phyloP scores from a whole-genome alignment of 352 stramenopile species.

The Globisporangium polare region DNA sequence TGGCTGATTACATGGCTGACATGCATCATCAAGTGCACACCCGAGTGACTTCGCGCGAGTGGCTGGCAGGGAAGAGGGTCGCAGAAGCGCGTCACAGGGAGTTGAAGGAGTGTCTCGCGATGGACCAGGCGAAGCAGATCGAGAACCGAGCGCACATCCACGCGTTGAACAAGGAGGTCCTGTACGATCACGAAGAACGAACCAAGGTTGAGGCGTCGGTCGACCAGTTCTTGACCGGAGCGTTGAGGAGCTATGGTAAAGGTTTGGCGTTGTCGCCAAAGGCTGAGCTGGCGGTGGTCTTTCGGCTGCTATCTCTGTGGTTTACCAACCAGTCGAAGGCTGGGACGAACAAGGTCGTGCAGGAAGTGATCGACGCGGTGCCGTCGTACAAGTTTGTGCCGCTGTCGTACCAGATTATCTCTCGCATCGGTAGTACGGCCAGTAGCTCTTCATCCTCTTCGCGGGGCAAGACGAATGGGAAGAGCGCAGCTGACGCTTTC shows the following conservation, averaged over 20 bases:
- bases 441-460: not conserved
- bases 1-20: slow-evolving; percentile 90
- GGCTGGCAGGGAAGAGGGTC: slow-evolving; percentile 79
- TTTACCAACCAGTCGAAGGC: slow-evolving; percentile 86
- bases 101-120: slow-evolving; percentile 54
- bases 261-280: slow-evolving; percentile 48
- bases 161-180: slow-evolving; percentile 80
- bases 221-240: slow-evolving; percentile 82
- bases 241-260: slow-evolving; percentile 86
- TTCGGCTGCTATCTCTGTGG: slow-evolving; percentile 93
- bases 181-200: slow-evolving; percentile 87
- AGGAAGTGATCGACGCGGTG: slow-evolving; percentile 77
- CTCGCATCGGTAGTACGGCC: slow-evolving; percentile 76
- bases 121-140: slow-evolving; percentile 48
- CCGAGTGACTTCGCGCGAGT: slow-evolving; percentile 86
- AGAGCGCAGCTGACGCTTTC: slow-evolving; percentile 41
- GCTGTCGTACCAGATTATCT: slow-evolving; percentile 98
- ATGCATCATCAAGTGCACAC: slow-evolving; percentile 88
- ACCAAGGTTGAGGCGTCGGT: slow-evolving; percentile 83
- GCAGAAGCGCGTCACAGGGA: slow-evolving; percentile 64
- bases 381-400: slow-evolving; percentile 96
- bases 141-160: slow-evolving; percentile 71
- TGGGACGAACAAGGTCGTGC: slow-evolving; percentile 82
- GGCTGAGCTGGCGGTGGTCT: slow-evolving; percentile 88
- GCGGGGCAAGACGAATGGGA: not conserved